Base-by-base conservation (phyloP, 805 yeast genomes). In the Helenozyma rhizophorensis region DNA sequence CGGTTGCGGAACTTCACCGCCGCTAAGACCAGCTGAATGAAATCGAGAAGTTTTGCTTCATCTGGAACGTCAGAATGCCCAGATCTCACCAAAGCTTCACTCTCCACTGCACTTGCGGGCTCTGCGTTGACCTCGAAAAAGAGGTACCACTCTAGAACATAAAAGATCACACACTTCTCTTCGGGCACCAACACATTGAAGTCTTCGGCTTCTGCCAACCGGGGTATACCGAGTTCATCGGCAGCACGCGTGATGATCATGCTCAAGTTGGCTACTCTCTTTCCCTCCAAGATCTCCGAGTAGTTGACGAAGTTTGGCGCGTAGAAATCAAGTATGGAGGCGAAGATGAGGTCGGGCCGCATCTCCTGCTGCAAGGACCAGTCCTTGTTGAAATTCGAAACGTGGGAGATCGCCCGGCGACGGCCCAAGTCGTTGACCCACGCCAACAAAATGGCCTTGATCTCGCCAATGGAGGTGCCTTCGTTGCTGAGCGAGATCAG, bases 131-230 rank as follows among this genome's bases (percentile, higher is more conserved):
- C 28, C 30, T 60, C 65, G 38, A 64, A 60, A 16, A 39, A 42
- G 34, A 73, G 75, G 54, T 67, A 78, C 78, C 80, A 74, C 45
- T 78, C 73, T 10, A 80, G 68, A 9, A 78, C 53, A 47, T 75
- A 79, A 12, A 80, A 69, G 43, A 79, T 65, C 11, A 80, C 61
- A 25, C 79, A 68, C 42, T 74, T 70, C 41, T 80, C 86, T 41
- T 80, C 85, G 0, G 82, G 82, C 15, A 59, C 62, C 10, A 58
- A 48, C 14, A 63, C 58, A 23, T 58, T 58, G 36, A 78, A 64
- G 53, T 77, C 83, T 22, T 74, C 78, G 1, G 65, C 68, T 33
- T 76, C 80, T 4, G 77, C 64, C 31, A 80, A 54, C 29, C 59
- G 64, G 1, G 77, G 74, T 18, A 80, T 72, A 2, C 72, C 74